These are phyloP conservation scores for Penicillium psychrosexuale DNA, from an alignment of 2,329 filamentous ascomycete species.

Conservation along the genomic window DNA sequence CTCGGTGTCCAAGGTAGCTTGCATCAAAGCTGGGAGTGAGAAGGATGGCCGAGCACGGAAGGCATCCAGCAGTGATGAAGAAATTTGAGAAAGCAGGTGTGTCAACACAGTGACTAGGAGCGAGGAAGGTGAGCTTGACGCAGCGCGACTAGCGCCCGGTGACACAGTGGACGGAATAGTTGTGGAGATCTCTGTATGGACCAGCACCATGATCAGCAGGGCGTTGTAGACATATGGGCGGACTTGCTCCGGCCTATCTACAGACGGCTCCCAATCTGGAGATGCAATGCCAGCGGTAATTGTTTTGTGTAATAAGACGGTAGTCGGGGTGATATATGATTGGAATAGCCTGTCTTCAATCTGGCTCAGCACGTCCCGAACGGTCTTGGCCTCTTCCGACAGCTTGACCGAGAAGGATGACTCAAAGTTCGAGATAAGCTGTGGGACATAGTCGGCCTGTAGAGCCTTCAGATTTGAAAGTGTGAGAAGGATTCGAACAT, in stretches of 20 bases:
- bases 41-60: constrained; percentile 69
- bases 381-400: constrained; percentile 87
- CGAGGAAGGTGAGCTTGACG: constrained; percentile 59
- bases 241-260: constrained; percentile 65
- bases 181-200: constrained; percentile 85
- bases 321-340: constrained; percentile 79
- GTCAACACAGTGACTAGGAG: constrained; percentile 80
- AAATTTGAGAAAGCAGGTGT: constrained; percentile 79
- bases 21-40: constrained; percentile 79
- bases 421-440: constrained; percentile 89
- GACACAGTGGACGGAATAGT: constrained; percentile 67
- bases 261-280: constrained; percentile 66
- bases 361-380: constrained; percentile 83
- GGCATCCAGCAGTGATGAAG: constrained; percentile 72
- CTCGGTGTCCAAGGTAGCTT: constrained; percentile 95
- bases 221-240: constrained; percentile 86
- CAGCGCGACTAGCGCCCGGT: constrained; percentile 70
- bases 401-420: constrained; percentile 90
- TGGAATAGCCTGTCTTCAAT: constrained; percentile 90
- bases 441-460: constrained; percentile 76
- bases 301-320: constrained; percentile 64
- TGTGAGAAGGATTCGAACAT: constrained; percentile 88
- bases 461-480: constrained; percentile 87
- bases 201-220: constrained; percentile 78
- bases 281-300: constrained; percentile 71